These are phyloP conservation scores for Zygoascus flipseniorum DNA, from an alignment of 805 yeast species.

Conservation along the genomic window DNA sequence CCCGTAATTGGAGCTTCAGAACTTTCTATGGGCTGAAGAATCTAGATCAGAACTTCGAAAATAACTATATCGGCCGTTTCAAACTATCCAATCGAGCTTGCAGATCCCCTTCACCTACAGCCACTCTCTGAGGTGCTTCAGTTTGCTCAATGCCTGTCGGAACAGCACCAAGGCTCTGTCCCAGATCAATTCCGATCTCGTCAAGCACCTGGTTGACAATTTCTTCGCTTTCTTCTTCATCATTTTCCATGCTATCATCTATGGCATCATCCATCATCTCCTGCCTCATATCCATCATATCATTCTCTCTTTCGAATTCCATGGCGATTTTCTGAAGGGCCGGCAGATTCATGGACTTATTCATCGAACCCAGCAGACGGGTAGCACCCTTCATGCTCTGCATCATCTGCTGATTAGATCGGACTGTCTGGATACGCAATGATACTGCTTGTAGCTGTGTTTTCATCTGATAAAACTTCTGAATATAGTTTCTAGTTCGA, in stretches of 20 bases:
- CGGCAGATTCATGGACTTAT: slow-evolving; percentile 82
- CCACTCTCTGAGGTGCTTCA: slow-evolving; percentile 32
- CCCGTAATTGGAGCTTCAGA: no score
- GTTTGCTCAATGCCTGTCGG: slow-evolving; percentile 33
- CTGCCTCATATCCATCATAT: slow-evolving; percentile 96
- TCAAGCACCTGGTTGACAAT: slow-evolving; percentile 86
- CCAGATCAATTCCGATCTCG: slow-evolving; percentile 87
- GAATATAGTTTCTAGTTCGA: slow-evolving; percentile 72
- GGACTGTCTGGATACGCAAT: slow-evolving; percentile 80
- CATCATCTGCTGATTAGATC: slow-evolving; percentile 94
- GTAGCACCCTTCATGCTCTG: slow-evolving; percentile 88
- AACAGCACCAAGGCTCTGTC: slow-evolving; percentile 37
- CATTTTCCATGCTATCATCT: slow-evolving; percentile 93
- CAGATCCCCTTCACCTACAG: slow-evolving; percentile 59
- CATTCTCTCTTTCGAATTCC: slow-evolving; percentile 92
- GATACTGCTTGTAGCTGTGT: slow-evolving; percentile 94
- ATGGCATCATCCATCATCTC: slow-evolving; percentile 98
- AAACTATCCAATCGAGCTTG: slow-evolving; percentile 83
- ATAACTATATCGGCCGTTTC: slow-evolving; percentile 29
- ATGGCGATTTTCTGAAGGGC: slow-evolving; percentile 82
- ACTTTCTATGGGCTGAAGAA: no score
- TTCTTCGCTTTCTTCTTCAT: slow-evolving; percentile 60
- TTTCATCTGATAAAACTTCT: slow-evolving; percentile 86
- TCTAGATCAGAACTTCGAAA: neutral
- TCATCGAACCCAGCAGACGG: slow-evolving; percentile 70